These are phyloP conservation scores for Gossypioides kirkii DNA, from an alignment of 345 rosid genomes.

Conservation along the genomic window DNA sequence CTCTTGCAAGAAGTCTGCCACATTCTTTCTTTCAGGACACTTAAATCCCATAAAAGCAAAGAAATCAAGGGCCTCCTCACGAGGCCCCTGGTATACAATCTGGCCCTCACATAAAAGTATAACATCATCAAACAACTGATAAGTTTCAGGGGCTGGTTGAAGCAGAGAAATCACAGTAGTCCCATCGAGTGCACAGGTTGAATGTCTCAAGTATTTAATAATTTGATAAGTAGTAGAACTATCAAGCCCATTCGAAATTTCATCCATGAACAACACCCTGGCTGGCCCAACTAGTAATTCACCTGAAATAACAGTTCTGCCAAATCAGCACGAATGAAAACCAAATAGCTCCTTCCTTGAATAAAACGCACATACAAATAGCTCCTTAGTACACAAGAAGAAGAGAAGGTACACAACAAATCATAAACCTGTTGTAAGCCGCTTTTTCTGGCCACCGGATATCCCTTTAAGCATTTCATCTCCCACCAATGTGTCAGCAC, in stretches of 20 bases:
- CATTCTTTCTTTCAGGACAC: constrained; percentile 93
- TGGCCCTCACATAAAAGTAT: constrained; percentile 92
- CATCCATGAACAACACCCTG: constrained; percentile 96
- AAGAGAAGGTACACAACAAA: background rate
- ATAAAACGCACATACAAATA: background rate
- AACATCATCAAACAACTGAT: constrained; percentile 83
- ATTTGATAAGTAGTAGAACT: constrained; percentile 94
- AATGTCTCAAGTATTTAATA: constrained; percentile 80
- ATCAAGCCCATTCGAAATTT: constrained; percentile 95
- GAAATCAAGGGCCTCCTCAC: constrained; percentile 65
- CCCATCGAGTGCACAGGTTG: constrained; percentile 75
- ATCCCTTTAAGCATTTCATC: constrained; percentile 99
- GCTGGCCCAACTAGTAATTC: constrained; percentile 96
- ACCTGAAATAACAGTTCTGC: constrained; percentile 43
- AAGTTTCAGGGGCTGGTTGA: constrained; percentile 97
- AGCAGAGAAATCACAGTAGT: constrained; percentile 83
- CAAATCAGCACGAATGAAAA: constrained; percentile 20
- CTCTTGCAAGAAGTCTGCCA: constrained; percentile 97
- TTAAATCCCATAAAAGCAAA: constrained; percentile 73
- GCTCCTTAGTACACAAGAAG: background rate
- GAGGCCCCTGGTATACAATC: constrained; percentile 89
- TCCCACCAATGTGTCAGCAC: constrained; percentile 95
- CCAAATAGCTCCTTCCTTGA: constrained; percentile 1
- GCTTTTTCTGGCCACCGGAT: constrained; percentile 98
- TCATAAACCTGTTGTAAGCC: constrained; percentile 81